phyloP scores from a whole-genome alignment of 495 filamentous ascomycete species.

The Friedmanniomyces endolithicus region DNA sequence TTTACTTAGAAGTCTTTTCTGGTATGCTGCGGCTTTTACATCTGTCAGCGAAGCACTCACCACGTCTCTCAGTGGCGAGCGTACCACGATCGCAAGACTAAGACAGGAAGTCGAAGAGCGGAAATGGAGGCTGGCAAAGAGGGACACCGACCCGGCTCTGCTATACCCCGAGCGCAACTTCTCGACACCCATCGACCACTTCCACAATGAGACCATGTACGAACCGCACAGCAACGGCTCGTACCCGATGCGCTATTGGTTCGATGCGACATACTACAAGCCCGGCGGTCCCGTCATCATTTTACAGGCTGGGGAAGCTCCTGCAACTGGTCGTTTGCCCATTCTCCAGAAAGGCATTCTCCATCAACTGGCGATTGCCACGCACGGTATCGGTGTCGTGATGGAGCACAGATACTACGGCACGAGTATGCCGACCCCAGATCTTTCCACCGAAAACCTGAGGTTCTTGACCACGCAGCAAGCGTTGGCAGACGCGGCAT shows the following conservation, averaged over 20 bases:
- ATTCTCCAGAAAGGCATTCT: conserved; percentile 61
- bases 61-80: background rate
- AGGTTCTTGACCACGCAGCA: conserved; percentile 68
- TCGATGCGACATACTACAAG: conserved; percentile 53
- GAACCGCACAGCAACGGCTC: conserved; percentile 48
- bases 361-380: conserved; percentile 47
- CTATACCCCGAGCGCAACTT: conserved; percentile 50
- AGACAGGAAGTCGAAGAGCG: background rate
- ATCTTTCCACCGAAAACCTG: conserved; percentile 51
- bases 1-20: background rate
- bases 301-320: conserved; percentile 52
- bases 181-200: conserved; percentile 60
- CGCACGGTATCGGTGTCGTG: conserved; percentile 58
- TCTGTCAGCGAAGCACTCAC: background rate
- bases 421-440: conserved; percentile 42
- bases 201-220: conserved; percentile 56
- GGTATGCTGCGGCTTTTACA: background rate
- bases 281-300: conserved; percentile 62
- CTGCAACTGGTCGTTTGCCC: conserved; percentile 42
- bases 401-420: conserved; percentile 70
- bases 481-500: conserved; percentile 57
- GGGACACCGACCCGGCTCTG: conserved; percentile 30
- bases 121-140: background rate
- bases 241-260: conserved; percentile 59
- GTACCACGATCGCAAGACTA: background rate